These are phyloP conservation scores for Trichophyton benhamiae DNA, from an alignment of 2,329 filamentous ascomycete species.

Conservation along the genomic window DNA sequence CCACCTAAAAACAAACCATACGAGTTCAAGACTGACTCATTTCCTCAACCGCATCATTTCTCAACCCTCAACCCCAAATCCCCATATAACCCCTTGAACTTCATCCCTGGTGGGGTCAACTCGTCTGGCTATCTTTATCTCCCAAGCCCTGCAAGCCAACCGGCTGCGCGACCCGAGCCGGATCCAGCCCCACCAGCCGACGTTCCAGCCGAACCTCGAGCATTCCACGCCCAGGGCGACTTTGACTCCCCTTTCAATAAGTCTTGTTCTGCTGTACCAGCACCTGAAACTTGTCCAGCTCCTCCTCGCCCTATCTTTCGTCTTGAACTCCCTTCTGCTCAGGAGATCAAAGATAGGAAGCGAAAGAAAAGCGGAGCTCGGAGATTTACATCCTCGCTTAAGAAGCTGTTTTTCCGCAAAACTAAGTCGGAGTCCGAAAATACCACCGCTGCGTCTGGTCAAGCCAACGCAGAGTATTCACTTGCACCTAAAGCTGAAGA, in stretches of 20 bases:
- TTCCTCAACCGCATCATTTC: constrained; percentile 14
- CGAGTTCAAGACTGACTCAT: background rate
- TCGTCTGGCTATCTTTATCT: constrained; percentile 6
- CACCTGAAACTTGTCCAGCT: background rate
- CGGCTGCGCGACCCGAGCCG: background rate
- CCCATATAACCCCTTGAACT: constrained; percentile 14
- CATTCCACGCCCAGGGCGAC: background rate
- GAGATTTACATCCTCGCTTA: constrained; percentile 9
- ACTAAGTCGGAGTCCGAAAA: constrained; percentile 5
- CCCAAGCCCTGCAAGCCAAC: constrained; percentile 3
- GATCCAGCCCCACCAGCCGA: background rate
- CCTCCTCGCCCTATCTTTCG: background rate
- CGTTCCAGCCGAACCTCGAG: background rate
- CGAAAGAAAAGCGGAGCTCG: constrained; percentile 6
- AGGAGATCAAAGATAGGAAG: constrained; percentile 4
- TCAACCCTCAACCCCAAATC: constrained; percentile 10
- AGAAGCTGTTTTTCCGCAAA: constrained; percentile 10
- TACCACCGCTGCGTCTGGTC: background rate
- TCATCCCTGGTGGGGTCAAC: constrained; percentile 10
- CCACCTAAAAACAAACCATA: background rate
- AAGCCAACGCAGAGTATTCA: background rate
- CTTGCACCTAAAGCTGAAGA: background rate
- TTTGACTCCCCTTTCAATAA: background rate
- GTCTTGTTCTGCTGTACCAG: constrained; percentile 1
- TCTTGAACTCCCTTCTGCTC: constrained; percentile 3